These are phyloP conservation scores for Durusdinium trenchii DNA, from an alignment of 73 alveolate species.

Conservation along the genomic window DNA sequence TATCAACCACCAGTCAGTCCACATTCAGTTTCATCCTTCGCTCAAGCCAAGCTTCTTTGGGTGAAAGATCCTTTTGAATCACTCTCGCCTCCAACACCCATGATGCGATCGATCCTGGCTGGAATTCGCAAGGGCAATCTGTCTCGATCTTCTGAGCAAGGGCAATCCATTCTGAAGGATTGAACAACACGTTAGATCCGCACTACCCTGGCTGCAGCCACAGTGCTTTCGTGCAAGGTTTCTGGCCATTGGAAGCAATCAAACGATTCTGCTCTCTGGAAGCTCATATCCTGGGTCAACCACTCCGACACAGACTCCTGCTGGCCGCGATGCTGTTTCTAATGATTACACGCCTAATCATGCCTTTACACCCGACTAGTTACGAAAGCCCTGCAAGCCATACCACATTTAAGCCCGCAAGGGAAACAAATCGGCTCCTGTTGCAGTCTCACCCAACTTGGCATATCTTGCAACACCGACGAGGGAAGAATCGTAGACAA, in stretches of 20 bases:
- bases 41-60: background rate
- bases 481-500: background rate
- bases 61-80: background rate
- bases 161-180: background rate
- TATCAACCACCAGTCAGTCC: no score
- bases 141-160: background rate
- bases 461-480: background rate
- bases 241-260: slow-evolving; percentile 5
- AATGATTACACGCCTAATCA: no score
- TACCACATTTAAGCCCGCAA: no score
- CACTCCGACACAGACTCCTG: slow-evolving; percentile 31
- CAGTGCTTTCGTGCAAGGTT: background rate
- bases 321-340: no score
- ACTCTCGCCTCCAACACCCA: slow-evolving; percentile 41
- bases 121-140: background rate
- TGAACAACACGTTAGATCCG: background rate
- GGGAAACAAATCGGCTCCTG: no score
- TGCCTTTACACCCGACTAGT: no score
- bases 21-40: no score
- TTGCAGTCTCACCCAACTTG: background rate
- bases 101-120: background rate
- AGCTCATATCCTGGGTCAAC: background rate
- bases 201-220: background rate
- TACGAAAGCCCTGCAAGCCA: no score
- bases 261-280: background rate